A percentile compares a stretch with the other conserved stretches of the same genome.
Conservation (phyloP, 2,329 filamentous ascomycete species). For the Neofusicoccum umdonicola region DNA sequence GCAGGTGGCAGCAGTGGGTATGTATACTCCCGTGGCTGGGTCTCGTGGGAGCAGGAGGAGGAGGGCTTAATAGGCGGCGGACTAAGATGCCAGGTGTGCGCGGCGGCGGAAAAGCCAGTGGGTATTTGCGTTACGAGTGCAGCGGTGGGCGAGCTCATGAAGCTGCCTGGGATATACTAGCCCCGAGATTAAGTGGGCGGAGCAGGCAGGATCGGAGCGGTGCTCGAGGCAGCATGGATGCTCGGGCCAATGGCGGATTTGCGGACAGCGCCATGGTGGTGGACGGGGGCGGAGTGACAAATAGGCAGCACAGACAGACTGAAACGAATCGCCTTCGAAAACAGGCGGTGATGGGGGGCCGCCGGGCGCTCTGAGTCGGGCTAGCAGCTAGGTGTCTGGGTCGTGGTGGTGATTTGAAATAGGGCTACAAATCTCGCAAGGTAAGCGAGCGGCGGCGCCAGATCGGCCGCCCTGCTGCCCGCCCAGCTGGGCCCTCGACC, state of each 20-base stretch:
- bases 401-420: slow-evolving; percentile 13
- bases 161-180: neutral
- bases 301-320: slow-evolving; percentile 5
- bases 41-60: no score
- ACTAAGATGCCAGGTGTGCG: neutral
- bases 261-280: neutral
- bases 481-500: no score
- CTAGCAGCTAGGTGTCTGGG: neutral
- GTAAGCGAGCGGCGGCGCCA: neutral
- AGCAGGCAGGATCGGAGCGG: neutral
- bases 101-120: neutral
- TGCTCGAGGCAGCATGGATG: neutral
- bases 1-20: neutral
- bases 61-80: neutral
- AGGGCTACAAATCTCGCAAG: neutral
- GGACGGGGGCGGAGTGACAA: slow-evolving; percentile 2
- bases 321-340: neutral
- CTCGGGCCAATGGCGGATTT: neutral
- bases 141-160: neutral
- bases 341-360: neutral
- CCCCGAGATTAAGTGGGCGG: slow-evolving; percentile 4
- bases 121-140: neutral
- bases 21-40: neutral
- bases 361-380: neutral
- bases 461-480: no score